Evolutionary conservation across 768 basidiomycete genomes (phyloP), one percentile per base, ranked within the genome.

Genomic region (Boletellus ananas): DNA sequence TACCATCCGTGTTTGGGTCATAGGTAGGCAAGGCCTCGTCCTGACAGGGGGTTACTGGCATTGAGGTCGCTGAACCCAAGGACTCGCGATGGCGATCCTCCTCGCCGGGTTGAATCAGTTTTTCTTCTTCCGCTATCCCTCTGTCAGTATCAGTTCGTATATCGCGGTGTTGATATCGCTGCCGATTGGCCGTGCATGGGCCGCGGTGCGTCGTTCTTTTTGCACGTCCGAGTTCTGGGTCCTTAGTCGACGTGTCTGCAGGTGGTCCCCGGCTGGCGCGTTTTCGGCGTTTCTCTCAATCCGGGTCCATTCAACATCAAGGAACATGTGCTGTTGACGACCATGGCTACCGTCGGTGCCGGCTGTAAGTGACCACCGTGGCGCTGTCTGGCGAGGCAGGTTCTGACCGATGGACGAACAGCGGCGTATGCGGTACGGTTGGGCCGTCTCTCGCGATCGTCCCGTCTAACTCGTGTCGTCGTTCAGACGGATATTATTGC

Each of bases 281-380:
- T 88, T 3, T 79, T 83, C 33, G 84, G 85, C n/a, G 35, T 81
- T 17, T 68, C 78, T 14, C 63, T 87, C 40, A 88, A 88, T 64
- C 85, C 85, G 16, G 88, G 89, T 3, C 84, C 81, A 1, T 90
- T 87, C 61, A 79, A 77, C 20, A 85, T 90, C 63, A 89, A 90
- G 69, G 88, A 79, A 51, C 79, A 79, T 55, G 81, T 84, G 0
- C 65, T 90, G 18, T 76, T 87, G 44, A 86, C 81, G 0, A 80
- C 88, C 55, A 86, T 87, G 69, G 81, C 83, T 2, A 74, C 75
- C 44, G 73, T 77, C n/a, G 72, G 69, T n/a, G 57, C 51, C 16
- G 14, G 40, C 34, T 52, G 66, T 68, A 45, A 39, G 66, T 68
- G 20, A n/a, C n/a, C n/a, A n/a, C n/a, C 36, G 31, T 20, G 34